These are phyloP conservation scores for Russula virescens DNA, from an alignment of 768 basidiomycete species.

Conservation along the genomic window DNA sequence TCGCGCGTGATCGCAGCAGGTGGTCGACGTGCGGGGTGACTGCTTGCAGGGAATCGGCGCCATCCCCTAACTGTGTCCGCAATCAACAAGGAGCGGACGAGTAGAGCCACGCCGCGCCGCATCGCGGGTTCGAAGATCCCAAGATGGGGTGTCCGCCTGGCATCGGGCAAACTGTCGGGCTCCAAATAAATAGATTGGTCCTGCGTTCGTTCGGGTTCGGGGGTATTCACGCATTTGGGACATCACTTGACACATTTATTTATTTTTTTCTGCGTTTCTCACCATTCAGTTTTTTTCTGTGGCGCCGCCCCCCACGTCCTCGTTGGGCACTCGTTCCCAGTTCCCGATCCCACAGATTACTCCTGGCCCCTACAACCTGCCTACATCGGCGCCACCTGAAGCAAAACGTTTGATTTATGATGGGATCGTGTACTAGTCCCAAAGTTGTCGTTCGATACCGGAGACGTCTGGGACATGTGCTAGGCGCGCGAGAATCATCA, in stretches of 20 bases:
- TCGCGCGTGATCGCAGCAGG: constrained; percentile 10
- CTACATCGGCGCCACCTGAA: not conserved
- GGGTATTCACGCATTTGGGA: constrained; percentile 11
- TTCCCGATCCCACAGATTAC: not conserved
- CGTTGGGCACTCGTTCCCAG: not conserved
- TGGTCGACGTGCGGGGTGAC: not conserved
- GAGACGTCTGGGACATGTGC: not conserved
- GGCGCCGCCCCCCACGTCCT: not conserved
- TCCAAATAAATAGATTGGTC: not conserved
- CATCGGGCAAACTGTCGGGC: not conserved
- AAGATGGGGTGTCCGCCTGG: not conserved
- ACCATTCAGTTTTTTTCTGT: not conserved
- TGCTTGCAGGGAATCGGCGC: not conserved
- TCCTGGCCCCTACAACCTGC: not conserved
- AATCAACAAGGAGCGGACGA: not conserved
- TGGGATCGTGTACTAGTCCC: not conserved
- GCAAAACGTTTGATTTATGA: not conserved
- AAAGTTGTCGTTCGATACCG: not conserved
- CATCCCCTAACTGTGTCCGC: not conserved
- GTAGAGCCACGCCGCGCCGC: not conserved
- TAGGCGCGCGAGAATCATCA: constrained; percentile 6
- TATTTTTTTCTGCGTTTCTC: not conserved
- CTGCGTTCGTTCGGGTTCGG: not conserved
- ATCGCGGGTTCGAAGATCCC: not conserved
- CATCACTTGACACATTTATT: not conserved